These are phyloP conservation scores for Aureobasidium pullulans DNA, from an alignment of 2,329 filamentous ascomycete genomes.

Conservation along the genomic window DNA sequence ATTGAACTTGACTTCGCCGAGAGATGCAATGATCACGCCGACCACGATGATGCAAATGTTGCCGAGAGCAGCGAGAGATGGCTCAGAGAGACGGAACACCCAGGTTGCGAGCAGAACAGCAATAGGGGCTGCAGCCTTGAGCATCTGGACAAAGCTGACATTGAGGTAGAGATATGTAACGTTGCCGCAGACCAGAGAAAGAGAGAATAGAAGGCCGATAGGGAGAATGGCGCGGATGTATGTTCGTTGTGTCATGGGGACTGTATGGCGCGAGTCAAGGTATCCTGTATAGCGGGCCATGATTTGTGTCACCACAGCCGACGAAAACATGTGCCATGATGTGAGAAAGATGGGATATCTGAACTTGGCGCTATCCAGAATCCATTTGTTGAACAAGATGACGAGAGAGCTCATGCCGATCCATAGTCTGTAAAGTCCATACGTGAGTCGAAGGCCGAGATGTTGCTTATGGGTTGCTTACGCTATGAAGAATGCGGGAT, in stretches of 20 bases:
- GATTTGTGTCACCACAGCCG: conserved; percentile 21
- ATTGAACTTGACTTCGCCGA: conserved; percentile 20
- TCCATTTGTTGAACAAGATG: conserved; percentile 89
- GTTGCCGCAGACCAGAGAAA: conserved; percentile 22
- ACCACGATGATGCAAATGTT: conserved; percentile 21
- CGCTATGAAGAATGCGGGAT: conserved; percentile 79
- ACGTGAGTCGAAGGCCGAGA: background rate
- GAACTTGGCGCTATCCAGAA: conserved; percentile 68
- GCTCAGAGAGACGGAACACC: conserved; percentile 17
- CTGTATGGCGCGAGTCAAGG: conserved; percentile 20
- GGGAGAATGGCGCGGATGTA: conserved; percentile 22
- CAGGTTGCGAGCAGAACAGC: conserved; percentile 19
- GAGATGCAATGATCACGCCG: conserved; percentile 19
- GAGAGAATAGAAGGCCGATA: conserved; percentile 21
- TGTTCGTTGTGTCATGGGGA: conserved; percentile 21
- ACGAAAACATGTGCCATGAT: conserved; percentile 23
- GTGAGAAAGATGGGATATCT: conserved; percentile 25
- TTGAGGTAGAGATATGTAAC: conserved; percentile 21
- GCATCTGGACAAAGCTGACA: conserved; percentile 24
- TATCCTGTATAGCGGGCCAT: conserved; percentile 19
- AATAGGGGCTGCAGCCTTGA: conserved; percentile 21
- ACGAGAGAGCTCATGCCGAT: conserved; percentile 74
- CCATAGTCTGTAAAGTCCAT: conserved; percentile 52
- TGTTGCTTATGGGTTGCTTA: conserved; percentile 29
- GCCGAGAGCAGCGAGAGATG: conserved; percentile 16